Evolutionary conservation across 139 green algal species (phyloP), one percentile per base, ranked within the genome.

Genomic region (Picochlorum sp.): DNA sequence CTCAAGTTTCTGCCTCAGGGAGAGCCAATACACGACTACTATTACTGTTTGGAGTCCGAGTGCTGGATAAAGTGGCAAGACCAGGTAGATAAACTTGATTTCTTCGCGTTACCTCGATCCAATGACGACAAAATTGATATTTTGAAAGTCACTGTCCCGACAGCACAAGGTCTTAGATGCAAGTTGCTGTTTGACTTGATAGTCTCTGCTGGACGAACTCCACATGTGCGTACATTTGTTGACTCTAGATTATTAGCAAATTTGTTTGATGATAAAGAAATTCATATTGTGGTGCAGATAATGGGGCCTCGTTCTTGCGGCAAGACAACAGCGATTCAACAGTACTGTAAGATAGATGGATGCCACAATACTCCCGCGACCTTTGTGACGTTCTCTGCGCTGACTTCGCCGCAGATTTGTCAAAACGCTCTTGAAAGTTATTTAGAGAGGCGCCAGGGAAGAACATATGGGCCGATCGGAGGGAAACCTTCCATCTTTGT

Each of bases 381-480:
- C 96, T 77, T 92, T 85, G 31, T 97, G 72, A 96, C 87, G 62
- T 96, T 97, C 74, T 95, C 86, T 34, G 87, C 63, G 49, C 79
- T 97, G 49, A 97, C 91, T 31, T 95, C 85, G 2, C 91, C 91
- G 15, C 55, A 71, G 47, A 95, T 96, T 72, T 96, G 97, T 85
- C 91, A 97, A 77, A 63, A 63, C 21, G 34, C 62, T 15, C 24
- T 87, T 7, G 81, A 87, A 77, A 85, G 80, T 7, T 68, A 68
- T 10, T 80, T 97, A 62, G 91, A 97, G 76, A 97, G 97, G 82
- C 75, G 90, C 13, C 88, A 95, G 82, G 91, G 91, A 37, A 83
- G 91, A 66, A 97, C 86, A 2, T 97, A 84, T 64, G 91, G 91
- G 6, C 91, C 91, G 13, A 84, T 88, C 28, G 81, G 83, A 38